Percentiles rank a stretch among this genome's conserved stretches.
Evolutionary conservation across 257 asterid genomes (phyloP).

Genomic region (Linderniella brevidens): DNA sequence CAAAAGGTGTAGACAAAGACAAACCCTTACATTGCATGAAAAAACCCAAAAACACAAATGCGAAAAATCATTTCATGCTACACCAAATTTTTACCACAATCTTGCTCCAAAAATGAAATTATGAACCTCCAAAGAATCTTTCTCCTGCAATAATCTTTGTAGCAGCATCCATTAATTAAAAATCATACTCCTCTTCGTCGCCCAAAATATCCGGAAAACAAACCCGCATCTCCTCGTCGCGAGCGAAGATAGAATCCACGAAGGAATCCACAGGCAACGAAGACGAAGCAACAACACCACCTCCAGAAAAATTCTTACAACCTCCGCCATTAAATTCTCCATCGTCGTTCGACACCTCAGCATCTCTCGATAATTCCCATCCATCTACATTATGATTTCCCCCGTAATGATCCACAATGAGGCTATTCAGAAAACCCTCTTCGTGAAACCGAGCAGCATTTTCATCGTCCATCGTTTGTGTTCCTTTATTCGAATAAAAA

Average conservation of each 20-base stretch:
- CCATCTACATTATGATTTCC: slow-evolving; percentile 2
- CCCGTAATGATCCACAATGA: not conserved
- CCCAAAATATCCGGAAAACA: slow-evolving; percentile 46
- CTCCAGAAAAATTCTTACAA: slow-evolving; percentile 8
- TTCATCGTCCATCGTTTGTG: no score
- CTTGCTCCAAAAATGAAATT: not conserved
- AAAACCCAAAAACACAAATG: no score
- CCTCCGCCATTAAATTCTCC: slow-evolving; percentile 4
- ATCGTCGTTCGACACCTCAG: not conserved
- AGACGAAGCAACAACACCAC: slow-evolving; percentile 13
- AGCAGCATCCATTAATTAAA: no score
- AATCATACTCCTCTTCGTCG: slow-evolving; percentile 25
- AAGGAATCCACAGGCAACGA: slow-evolving; percentile 23
- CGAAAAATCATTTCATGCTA: no score
- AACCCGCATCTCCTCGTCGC: slow-evolving; percentile 46
- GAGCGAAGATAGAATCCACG: slow-evolving; percentile 67
- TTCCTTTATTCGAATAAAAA: no score
- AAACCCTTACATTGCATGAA: no score
- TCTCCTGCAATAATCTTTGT: no score
- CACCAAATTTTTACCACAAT: not conserved
- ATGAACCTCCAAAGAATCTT: no score
- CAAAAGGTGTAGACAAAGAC: no score
- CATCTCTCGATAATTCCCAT: not conserved
- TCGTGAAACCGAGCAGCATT: no score
- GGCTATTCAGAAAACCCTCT: no score